Percentiles rank a stretch among this genome's conserved stretches.
phyloP scores from a whole-genome alignment of 768 basidiomycete species.

The Zangia roseola region DNA sequence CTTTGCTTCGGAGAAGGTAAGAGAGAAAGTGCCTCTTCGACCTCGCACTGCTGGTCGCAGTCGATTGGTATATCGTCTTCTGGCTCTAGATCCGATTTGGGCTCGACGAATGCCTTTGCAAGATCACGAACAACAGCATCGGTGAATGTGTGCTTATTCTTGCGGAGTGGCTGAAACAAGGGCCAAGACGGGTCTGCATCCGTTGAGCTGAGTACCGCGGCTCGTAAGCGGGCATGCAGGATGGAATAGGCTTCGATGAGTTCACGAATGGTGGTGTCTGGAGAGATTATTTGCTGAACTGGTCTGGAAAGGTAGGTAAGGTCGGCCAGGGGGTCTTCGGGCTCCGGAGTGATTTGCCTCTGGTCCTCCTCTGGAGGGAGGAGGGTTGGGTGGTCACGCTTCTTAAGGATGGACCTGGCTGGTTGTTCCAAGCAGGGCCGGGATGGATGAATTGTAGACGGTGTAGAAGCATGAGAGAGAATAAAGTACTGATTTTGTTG shows the following conservation, averaged over 20 bases:
- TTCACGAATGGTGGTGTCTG: slow-evolving; percentile 47
- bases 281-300: slow-evolving; percentile 55
- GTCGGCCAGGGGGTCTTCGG: slow-evolving; percentile 62
- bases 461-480: slow-evolving; percentile 33
- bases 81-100: slow-evolving; percentile 28
- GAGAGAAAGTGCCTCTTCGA: slow-evolving; percentile 29
- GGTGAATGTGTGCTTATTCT: slow-evolving; percentile 50
- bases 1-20: slow-evolving; percentile 72
- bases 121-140: slow-evolving; percentile 68
- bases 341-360: slow-evolving; percentile 77
- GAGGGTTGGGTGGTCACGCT: slow-evolving; percentile 32
- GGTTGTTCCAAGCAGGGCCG: slow-evolving; percentile 46
- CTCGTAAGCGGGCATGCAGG: slow-evolving; percentile 62
- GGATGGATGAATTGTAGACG: slow-evolving; percentile 17
- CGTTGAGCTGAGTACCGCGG: slow-evolving; percentile 38
- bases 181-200: slow-evolving; percentile 67
- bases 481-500: slow-evolving; percentile 48
- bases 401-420: slow-evolving; percentile 71
- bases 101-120: slow-evolving; percentile 61
- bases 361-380: slow-evolving; percentile 41
- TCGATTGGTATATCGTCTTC: slow-evolving; percentile 26
- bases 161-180: slow-evolving; percentile 67
- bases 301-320: slow-evolving; percentile 65
- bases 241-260: slow-evolving; percentile 75
- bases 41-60: slow-evolving; percentile 23